Evolutionary conservation across 768 basidiomycete genomes (phyloP).

Genomic region (Termitomyces bulborhizus): DNA sequence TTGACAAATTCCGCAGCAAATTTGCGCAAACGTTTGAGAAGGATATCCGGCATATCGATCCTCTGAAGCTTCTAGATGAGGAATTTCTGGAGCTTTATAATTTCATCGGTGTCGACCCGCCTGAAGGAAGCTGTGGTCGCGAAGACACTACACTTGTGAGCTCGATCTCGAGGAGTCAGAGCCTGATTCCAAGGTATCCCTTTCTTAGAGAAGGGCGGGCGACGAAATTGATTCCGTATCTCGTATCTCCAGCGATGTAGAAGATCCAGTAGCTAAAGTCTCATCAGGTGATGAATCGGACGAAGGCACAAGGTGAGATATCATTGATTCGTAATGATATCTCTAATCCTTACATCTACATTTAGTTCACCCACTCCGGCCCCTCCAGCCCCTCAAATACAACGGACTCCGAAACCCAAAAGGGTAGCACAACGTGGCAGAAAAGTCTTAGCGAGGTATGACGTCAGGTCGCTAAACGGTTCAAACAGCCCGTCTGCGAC

Average conservation of each 20-base stretch:
- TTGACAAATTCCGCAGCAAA: slow-evolving; percentile 45
- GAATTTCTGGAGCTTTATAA: slow-evolving; percentile 37
- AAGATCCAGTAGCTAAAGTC: slow-evolving; percentile 2
- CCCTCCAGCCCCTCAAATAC: slow-evolving; percentile 17
- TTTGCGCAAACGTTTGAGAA: slow-evolving; percentile 38
- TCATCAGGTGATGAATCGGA: slow-evolving; percentile 4
- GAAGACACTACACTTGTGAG: background rate
- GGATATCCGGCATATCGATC: slow-evolving; percentile 34
- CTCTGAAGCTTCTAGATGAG: slow-evolving; percentile 28
- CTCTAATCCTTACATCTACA: background rate
- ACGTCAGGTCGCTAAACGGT: background rate
- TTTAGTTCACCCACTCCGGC: slow-evolving; percentile 21
- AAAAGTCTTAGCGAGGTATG: slow-evolving; percentile 1
- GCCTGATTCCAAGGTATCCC: slow-evolving; percentile 7
- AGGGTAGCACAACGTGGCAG: slow-evolving; percentile 1
- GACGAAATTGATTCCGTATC: slow-evolving; percentile 9
- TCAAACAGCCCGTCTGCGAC: background rate
- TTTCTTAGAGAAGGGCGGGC: background rate
- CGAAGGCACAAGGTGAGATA: slow-evolving; percentile 5
- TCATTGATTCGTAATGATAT: background rate
- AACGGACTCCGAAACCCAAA: background rate
- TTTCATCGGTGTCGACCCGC: slow-evolving; percentile 34
- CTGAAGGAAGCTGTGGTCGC: slow-evolving; percentile 17
- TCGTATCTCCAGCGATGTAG: slow-evolving; percentile 9
- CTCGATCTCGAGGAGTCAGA: slow-evolving; percentile 10